Evolutionary conservation across 129 eudicot species (phyloP).

Genomic region (Flaveria ramosissima): DNA sequence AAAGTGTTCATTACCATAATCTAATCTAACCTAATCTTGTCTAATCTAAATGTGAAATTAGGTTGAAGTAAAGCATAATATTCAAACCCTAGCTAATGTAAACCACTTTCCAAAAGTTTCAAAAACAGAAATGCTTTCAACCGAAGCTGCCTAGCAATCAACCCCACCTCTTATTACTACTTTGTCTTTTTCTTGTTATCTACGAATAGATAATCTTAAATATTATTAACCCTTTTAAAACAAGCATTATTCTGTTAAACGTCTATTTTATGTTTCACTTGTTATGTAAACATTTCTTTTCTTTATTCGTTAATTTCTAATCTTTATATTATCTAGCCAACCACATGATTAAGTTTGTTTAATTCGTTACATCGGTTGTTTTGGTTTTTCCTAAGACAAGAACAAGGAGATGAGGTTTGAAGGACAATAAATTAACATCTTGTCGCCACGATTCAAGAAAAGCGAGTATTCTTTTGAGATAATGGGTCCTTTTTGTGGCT

Average conservation of each 20-base stretch:
- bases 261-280: conserved; percentile 21
- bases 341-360: conserved; percentile 17
- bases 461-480: not conserved
- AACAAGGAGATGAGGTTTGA: not conserved
- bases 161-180: conserved; percentile 29
- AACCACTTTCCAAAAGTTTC: conserved; percentile 32
- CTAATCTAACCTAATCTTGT: not conserved
- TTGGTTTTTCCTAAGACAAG: conserved; percentile 21
- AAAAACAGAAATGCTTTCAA: conserved; percentile 18
- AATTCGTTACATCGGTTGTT: conserved; percentile 12
- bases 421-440: not conserved
- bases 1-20: not conserved
- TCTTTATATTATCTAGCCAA: conserved; percentile 20
- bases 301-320: conserved; percentile 14
- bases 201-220: conserved; percentile 26
- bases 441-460: not conserved
- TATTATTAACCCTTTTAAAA: conserved; percentile 18
- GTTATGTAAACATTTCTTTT: conserved; percentile 8
- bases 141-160: conserved; percentile 26
- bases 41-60: conserved; percentile 24
- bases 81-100: conserved; percentile 25
- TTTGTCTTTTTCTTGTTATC: conserved; percentile 23
- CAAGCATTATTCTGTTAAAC: conserved; percentile 35
- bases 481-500: no score
- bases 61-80: conserved; percentile 25